A percentile compares a stretch with the other conserved stretches of the same genome.
Evolutionary conservation across 2,329 filamentous ascomycete genomes (phyloP).

Genomic region (Neofusicoccum parvum): DNA sequence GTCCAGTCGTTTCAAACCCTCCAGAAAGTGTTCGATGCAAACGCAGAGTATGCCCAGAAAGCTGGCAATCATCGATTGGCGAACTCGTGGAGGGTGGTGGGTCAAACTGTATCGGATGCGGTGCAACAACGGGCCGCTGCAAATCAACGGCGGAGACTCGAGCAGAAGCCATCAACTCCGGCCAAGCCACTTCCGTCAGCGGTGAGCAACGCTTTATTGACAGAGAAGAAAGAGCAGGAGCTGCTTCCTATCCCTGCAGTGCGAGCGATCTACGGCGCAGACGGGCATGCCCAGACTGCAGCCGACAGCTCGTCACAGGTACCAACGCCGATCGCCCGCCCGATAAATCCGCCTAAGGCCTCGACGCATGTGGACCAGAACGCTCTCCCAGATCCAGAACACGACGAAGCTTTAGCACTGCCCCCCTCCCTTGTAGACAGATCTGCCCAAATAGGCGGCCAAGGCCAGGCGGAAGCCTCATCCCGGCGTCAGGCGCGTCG

Average conservation of each 20-base stretch:
- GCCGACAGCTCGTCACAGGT: slow-evolving; percentile 57
- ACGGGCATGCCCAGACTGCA: slow-evolving; percentile 36
- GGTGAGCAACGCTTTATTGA: slow-evolving; percentile 12
- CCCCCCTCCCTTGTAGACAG: slow-evolving; percentile 30
- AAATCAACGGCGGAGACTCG: slow-evolving; percentile 32
- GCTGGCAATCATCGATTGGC: slow-evolving; percentile 55
- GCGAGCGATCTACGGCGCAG: slow-evolving; percentile 34
- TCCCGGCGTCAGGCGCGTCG: slow-evolving; percentile 9
- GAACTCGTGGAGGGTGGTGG: slow-evolving; percentile 62
- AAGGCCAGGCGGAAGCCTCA: slow-evolving; percentile 6
- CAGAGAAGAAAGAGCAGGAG: slow-evolving; percentile 18
- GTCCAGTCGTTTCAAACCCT: slow-evolving; percentile 39
- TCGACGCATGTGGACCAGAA: slow-evolving; percentile 21
- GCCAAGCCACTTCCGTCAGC: slow-evolving; percentile 6
- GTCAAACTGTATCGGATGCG: slow-evolving; percentile 38
- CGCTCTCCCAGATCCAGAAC: slow-evolving; percentile 39
- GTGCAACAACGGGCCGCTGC: slow-evolving; percentile 22
- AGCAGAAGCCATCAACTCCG: slow-evolving; percentile 24
- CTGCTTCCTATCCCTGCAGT: slow-evolving; percentile 34
- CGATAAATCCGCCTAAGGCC: slow-evolving; percentile 30
- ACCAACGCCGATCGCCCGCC: slow-evolving; percentile 57
- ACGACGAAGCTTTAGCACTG: slow-evolving; percentile 38
- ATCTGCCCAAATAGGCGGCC: slow-evolving; percentile 32
- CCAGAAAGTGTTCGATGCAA: slow-evolving; percentile 52
- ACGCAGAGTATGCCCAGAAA: slow-evolving; percentile 56